Evolutionary conservation across 345 rosid genomes (phyloP), one percentile per base, ranked within the genome.

Genomic region (Pugionium cornutum): DNA sequence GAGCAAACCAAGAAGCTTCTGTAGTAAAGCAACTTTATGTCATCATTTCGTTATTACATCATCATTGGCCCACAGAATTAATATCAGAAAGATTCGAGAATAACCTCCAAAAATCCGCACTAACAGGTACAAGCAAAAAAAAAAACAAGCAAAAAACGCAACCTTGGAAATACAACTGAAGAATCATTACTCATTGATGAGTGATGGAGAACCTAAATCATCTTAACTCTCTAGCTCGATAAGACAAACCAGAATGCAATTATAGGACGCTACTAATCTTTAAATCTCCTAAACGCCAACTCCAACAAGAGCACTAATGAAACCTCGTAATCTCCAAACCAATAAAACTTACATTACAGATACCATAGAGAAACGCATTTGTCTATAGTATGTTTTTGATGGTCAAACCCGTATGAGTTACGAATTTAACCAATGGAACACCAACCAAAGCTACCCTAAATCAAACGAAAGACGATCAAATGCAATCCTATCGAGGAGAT

Each of bases 21-120:
- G 9, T 39, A 62, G 67, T 66, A 53, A 66, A 56, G 45, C 67
- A 73, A 53, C 72, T 67, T 73, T 73, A 67, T 54, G 68, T 32
- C 51, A 73, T 60, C 39, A 72, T 62, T 62, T 49, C 69, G 44
- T 26, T 31, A 63, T 59, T 8, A 66, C 48, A 61, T 27, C 57
- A 29, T 1, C 41, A 1, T 66, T 66, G 73, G 68, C 68, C 77
- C 76, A 73, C 73, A 60, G 0, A 53, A 64, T 70, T 61, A 10
- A 65, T 61, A 61, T 60, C 47, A 39, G 2, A 31, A 58, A 28
- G 67, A 73, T 66, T 66, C 56, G n/a, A 36, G 39, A 59, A 58
- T 29, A 42, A 66, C 43, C 36, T 66, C 54, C 8, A 67, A 72
- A 41, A 48, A 42, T 35, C 62, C 42, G 49, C 71, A 72, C 54